Base-by-base conservation (phyloP, 176 grass and related monocot genomes). In the Aechmea fasciata region DNA sequence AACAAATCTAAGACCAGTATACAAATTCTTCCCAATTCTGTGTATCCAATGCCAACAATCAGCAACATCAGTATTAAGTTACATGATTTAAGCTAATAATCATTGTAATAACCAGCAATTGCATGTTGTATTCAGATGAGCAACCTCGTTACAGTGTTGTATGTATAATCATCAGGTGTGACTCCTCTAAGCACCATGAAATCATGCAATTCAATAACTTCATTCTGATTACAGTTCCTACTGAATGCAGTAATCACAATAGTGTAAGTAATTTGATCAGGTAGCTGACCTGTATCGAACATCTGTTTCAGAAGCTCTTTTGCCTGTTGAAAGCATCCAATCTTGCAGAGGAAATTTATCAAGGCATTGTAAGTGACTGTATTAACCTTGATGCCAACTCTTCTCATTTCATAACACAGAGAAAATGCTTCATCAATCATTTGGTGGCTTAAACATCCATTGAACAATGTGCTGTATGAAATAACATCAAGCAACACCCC, bases 121-220 rank as follows among this genome's bases (percentile, higher is more conserved):
- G 33, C 33, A 41, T 41, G 33, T 41, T 41, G 4, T 41, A 5
- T 41, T 59, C 52, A 11, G 57, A 57, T 23, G n/a, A 76, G 65
- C 1, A 15, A 59, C 4, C 74, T 76, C 17, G 59, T 65, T 68
- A 76, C 23, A 18, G 25, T 49, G 50, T 68, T 68, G 28, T 68
- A 76, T 48, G 65, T 76, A 48, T 68, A 68, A 3, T 76, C 52
- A 68, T 76, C 65, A 61, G 33, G 51, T 15, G 51, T 15, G 1
- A 76, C 64, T 68, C 74, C 74, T 59, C 65, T 76, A 57, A 68
- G 13, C 3, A 76, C 33, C 74, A 76, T 68, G 57, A 68, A 59
- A 24, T 76, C 74, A 68, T 76, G 74, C 51, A 76, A 48, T 18
- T 68, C 65, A 13, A 76, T 68, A 1, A 68, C 65, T 68, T 76